phyloP scores from a whole-genome alignment of 139 green algal genomes.

The Closterium sp. region DNA sequence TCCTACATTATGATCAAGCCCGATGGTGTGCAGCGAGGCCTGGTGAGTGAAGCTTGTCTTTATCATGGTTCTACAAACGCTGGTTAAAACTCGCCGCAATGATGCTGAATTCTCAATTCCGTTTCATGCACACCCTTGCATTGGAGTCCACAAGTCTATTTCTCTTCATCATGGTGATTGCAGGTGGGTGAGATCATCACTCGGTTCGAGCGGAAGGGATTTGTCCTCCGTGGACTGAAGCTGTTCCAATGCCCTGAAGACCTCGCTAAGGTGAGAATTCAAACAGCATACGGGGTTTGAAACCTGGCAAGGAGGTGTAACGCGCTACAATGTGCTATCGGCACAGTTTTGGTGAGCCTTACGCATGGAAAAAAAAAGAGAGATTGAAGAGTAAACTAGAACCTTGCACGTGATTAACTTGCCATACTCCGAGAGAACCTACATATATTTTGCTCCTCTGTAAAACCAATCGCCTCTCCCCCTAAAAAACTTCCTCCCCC shows the following conservation, averaged over 20 bases:
- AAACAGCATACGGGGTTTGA: neutral
- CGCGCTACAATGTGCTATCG: neutral
- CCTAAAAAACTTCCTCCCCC: neutral
- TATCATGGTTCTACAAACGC: neutral
- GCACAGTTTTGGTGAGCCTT: neutral
- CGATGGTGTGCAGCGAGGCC: constrained; percentile 79
- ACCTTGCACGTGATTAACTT: too few relatives aligned
- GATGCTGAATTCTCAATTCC: too few relatives aligned
- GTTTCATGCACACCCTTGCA: too few relatives aligned
- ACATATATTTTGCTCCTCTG: too few relatives aligned
- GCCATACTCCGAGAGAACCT: too few relatives aligned
- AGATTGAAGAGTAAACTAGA: neutral
- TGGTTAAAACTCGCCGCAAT: too few relatives aligned
- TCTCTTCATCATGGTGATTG: neutral
- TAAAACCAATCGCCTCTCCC: neutral
- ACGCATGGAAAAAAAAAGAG: neutral
- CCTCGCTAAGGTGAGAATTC: constrained; percentile 38
- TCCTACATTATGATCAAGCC: constrained; percentile 95
- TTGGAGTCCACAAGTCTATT: too few relatives aligned
- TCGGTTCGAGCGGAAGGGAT: constrained; percentile 74
- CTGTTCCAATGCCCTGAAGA: constrained; percentile 74
- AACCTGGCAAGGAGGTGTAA: neutral
- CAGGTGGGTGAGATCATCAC: constrained; percentile 79
- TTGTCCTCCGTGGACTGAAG: constrained; percentile 65
- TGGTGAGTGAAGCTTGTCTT: constrained; percentile 16